A percentile compares a stretch with the other conserved stretches of the same genome.
phyloP scores from a whole-genome alignment of 306 rosid species.

The Ochetophila trinervis region DNA sequence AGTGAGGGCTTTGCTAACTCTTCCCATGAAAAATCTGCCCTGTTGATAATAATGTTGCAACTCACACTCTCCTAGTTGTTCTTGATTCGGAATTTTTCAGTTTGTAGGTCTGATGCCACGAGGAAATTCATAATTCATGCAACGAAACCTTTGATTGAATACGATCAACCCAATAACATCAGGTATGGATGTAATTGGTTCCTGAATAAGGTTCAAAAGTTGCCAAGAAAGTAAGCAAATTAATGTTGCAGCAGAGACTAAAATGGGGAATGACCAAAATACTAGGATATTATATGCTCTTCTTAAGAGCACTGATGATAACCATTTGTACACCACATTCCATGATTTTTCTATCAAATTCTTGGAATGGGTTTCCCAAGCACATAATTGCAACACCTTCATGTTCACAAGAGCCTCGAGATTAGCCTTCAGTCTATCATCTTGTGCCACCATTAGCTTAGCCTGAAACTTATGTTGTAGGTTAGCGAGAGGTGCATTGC shows the following conservation, averaged over 20 bases:
- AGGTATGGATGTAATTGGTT: slow-evolving; percentile 59
- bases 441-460: slow-evolving; percentile 81
- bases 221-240: slow-evolving; percentile 80
- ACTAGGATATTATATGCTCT: slow-evolving; percentile 56
- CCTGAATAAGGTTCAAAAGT: slow-evolving; percentile 89
- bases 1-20: slow-evolving; percentile 54
- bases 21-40: slow-evolving; percentile 75
- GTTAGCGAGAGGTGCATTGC: slow-evolving; percentile 86
- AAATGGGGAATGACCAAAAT: slow-evolving; percentile 75
- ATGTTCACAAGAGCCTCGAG: slow-evolving; percentile 77
- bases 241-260: slow-evolving; percentile 80
- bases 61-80: slow-evolving; percentile 15
- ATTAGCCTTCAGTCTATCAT: slow-evolving; percentile 60
- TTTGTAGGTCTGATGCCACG: slow-evolving; percentile 68
- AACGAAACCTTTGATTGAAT: slow-evolving; percentile 86
- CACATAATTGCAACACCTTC: slow-evolving; percentile 80
- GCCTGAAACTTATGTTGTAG: slow-evolving; percentile 73
- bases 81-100: slow-evolving; percentile 29
- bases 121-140: slow-evolving; percentile 60
- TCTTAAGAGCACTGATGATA: slow-evolving; percentile 60
- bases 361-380: slow-evolving; percentile 80
- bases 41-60: slow-evolving; percentile 44
- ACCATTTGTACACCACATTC: slow-evolving; percentile 62
- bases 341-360: slow-evolving; percentile 48
- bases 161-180: slow-evolving; percentile 74